Evolutionary conservation across 495 filamentous ascomycete species (phyloP), one percentile per base, ranked within the genome.

Genomic region (Podospora tetraspora): DNA sequence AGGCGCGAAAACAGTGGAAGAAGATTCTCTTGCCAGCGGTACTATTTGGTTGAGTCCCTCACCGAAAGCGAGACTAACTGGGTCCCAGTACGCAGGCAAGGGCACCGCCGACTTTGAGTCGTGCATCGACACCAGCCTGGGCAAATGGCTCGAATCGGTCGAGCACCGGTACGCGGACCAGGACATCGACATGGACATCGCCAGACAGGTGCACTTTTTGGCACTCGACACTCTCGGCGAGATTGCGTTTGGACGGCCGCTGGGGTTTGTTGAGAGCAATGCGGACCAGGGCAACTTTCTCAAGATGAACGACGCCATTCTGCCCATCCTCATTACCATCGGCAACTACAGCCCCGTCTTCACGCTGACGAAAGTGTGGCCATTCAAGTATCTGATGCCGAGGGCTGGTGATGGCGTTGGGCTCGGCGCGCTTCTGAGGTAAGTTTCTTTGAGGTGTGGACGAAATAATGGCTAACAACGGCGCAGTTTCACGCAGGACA

Each of bases 191-290:
- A 84, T 88, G 78, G 86, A 89, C 24, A 69, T 76, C 16, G 68
- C 74, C 69, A 78, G 78, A 71, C 86, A 84, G 81, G 78, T 80
- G 69, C 71, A 74, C 59, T 79, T 73, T 64, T 84, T 87, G 72
- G 85, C 87, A 7, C 85, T 90, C 69, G 90, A 92, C 69, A 81
- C 88, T 2, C 87, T 92, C 66, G 85, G 84, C 12, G 85, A 90
- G 69, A 78, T 91, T 37, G 87, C 84, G 10, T 89, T 89, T 72
- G 88, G 88, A 13, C 77, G 83, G 34, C 81, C 88, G 1, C 82
- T 91, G 23, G 89, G 89, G 16, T 90, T 86, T 71, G 77, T 91
- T 3, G 79, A 84, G 57, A 80, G 79, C 63, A 88, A 87, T 29
- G 75, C 79, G 7, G 89, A 92, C 71, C 79, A 86, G 32, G 80